Conservation (phyloP, 2,329 filamentous ascomycete genomes). For the Hirsutella minnesotensis region DNA sequence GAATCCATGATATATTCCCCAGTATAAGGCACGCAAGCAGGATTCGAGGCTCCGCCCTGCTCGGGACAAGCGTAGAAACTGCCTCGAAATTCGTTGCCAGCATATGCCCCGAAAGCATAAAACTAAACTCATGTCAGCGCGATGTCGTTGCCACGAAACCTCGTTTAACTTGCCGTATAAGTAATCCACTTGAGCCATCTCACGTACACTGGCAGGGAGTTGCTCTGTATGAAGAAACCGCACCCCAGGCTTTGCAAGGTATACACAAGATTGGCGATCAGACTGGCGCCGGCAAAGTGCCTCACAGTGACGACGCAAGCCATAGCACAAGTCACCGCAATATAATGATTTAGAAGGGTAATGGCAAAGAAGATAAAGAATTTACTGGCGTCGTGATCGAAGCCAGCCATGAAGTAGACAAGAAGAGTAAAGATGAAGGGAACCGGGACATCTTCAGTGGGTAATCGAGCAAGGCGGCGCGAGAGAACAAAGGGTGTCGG, state of each 20-base stretch:
- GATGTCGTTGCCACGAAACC: background rate
- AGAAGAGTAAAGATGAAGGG: slow-evolving; percentile 60
- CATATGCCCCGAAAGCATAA: slow-evolving; percentile 61
- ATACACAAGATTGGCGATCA: slow-evolving; percentile 61
- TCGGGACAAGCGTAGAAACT: slow-evolving; percentile 64
- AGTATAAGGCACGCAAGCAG: slow-evolving; percentile 55
- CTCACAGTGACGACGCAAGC: slow-evolving; percentile 53
- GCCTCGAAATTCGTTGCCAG: slow-evolving; percentile 60
- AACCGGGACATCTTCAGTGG: slow-evolving; percentile 62
- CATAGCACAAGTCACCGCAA: slow-evolving; percentile 60
- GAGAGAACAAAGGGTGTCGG: slow-evolving; percentile 60
- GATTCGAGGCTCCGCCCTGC: slow-evolving; percentile 48
- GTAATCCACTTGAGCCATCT: slow-evolving; percentile 60
- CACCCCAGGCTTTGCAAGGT: slow-evolving; percentile 65
- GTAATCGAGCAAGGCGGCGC: slow-evolving; percentile 53
- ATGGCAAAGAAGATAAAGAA: slow-evolving; percentile 65
- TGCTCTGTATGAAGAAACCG: slow-evolving; percentile 64
- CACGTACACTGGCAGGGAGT: slow-evolving; percentile 66
- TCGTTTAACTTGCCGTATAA: slow-evolving; percentile 5
- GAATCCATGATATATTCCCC: slow-evolving; percentile 58
- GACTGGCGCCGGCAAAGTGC: slow-evolving; percentile 56
- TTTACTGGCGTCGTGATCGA: slow-evolving; percentile 47
- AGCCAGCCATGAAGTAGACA: slow-evolving; percentile 70
- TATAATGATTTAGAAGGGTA: slow-evolving; percentile 59
- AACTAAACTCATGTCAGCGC: slow-evolving; percentile 27